Evolutionary conservation across 768 basidiomycete genomes (phyloP).

Genomic region (Leccinum sublutescens): DNA sequence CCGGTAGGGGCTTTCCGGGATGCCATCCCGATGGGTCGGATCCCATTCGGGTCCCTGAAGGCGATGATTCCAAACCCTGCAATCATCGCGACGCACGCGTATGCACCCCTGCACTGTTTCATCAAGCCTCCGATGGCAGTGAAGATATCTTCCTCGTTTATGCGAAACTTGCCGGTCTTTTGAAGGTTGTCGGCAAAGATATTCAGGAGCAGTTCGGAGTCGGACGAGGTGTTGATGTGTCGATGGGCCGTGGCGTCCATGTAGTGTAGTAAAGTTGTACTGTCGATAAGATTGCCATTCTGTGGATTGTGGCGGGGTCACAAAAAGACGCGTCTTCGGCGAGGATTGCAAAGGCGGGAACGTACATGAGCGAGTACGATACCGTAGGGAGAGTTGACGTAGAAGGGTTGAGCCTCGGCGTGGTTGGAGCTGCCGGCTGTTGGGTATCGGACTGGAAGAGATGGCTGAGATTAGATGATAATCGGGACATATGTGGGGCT

Average conservation of each 20-base stretch:
- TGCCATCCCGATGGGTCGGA: conserved; percentile 89
- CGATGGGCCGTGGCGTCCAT: conserved; percentile 96
- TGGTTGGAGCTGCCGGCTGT: conserved; percentile 97
- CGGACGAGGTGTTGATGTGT: conserved; percentile 98
- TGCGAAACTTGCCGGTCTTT: conserved; percentile 97
- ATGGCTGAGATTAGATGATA: conserved; percentile 11
- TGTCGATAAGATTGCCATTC: conserved; percentile 99
- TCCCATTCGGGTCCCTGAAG: conserved; percentile 97
- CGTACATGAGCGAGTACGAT: conserved; percentile 96
- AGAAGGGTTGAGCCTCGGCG: conserved; percentile 98
- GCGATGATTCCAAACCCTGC: conserved; percentile 98
- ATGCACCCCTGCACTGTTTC: conserved; percentile 86
- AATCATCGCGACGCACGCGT: conserved; percentile 98
- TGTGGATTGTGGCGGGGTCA: conserved; percentile 32
- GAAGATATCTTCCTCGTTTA: conserved; percentile 99
- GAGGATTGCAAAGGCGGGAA: conserved; percentile 10
- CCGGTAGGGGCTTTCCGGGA: conserved; percentile 57
- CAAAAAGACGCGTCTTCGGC: neutral
- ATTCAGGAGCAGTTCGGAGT: conserved; percentile 96
- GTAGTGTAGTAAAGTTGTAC: conserved; percentile 77
- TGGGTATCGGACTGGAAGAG: conserved; percentile 81
- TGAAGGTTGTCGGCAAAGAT: conserved; percentile 98
- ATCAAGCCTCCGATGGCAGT: conserved; percentile 89
- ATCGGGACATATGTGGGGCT: conserved; percentile 1
- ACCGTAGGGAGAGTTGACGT: conserved; percentile 99